These are phyloP conservation scores for Cadophora malorum DNA, from an alignment of 2,329 filamentous ascomycete species.

Conservation along the genomic window DNA sequence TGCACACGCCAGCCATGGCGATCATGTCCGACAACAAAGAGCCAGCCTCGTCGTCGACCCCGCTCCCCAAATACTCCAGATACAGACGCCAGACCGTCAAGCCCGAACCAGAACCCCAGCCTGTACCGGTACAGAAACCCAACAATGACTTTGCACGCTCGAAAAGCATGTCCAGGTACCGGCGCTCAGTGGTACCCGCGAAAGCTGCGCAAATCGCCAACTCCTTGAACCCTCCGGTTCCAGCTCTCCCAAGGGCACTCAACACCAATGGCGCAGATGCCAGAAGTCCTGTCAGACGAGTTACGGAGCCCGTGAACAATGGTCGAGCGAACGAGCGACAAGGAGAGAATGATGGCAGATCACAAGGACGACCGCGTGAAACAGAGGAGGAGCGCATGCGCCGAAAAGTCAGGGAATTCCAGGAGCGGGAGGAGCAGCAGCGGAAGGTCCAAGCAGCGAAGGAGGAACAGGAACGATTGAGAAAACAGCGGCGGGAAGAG, in stretches of 20 bases:
- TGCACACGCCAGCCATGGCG: background rate
- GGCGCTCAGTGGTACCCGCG: conserved; percentile 37
- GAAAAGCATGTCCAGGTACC: conserved; percentile 49
- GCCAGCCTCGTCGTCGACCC: conserved; percentile 22
- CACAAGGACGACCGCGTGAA: conserved; percentile 25
- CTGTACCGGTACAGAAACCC: conserved; percentile 36
- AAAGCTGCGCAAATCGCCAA: conserved; percentile 26
- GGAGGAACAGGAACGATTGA: conserved; percentile 28
- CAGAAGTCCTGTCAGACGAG: conserved; percentile 27
- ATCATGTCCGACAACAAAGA: conserved; percentile 37
- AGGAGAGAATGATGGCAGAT: conserved; percentile 6
- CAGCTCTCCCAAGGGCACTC: conserved; percentile 17
- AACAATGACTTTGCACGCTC: conserved; percentile 42
- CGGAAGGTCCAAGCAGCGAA: conserved; percentile 23
- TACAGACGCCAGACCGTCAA: conserved; percentile 56
- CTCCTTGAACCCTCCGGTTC: conserved; percentile 27
- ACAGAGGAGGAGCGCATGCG: conserved; percentile 36
- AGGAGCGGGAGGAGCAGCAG: conserved; percentile 32
- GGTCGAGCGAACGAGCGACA: conserved; percentile 13
- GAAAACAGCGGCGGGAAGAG: conserved; percentile 24
- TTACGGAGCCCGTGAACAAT: conserved; percentile 32
- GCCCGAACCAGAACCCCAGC: conserved; percentile 44
- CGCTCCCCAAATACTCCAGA: conserved; percentile 57
- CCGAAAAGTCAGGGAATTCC: conserved; percentile 32
- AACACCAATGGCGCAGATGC: background rate